These are phyloP conservation scores for Thelonectria rubi DNA, from an alignment of 2,329 filamentous ascomycete species.

Conservation along the genomic window DNA sequence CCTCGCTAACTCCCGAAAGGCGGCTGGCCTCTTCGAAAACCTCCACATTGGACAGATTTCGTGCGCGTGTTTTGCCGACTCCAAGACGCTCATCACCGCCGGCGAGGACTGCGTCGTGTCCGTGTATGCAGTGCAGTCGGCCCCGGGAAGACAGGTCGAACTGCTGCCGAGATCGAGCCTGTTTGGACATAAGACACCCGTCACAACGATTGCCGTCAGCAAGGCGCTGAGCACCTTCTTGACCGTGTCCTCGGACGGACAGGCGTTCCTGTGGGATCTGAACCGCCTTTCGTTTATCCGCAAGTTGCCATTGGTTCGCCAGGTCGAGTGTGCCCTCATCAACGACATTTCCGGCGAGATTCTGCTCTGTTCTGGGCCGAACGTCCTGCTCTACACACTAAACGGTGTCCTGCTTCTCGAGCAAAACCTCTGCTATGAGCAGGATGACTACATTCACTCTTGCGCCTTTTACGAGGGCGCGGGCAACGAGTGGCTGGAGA, in stretches of 20 bases:
- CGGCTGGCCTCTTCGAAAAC: conserved; percentile 91
- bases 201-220: conserved; percentile 84
- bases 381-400: conserved; percentile 82
- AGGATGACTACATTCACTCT: conserved; percentile 80
- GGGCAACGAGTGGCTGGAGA: conserved; percentile 90
- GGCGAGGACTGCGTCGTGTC: conserved; percentile 93
- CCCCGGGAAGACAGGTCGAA: conserved; percentile 75
- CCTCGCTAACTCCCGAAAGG: conserved; percentile 49
- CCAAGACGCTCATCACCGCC: conserved; percentile 88
- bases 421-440: conserved; percentile 76
- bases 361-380: conserved; percentile 79
- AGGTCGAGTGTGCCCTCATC: conserved; percentile 79
- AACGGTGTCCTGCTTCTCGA: conserved; percentile 87
- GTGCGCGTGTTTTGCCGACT: conserved; percentile 84
- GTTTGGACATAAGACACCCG: conserved; percentile 88
- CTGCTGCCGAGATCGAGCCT: conserved; percentile 80
- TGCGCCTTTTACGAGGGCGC: conserved; percentile 94
- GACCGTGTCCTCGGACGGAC: conserved; percentile 82
- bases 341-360: conserved; percentile 94
- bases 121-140: conserved; percentile 76
- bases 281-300: conserved; percentile 89
- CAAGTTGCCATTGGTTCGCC: conserved; percentile 68
- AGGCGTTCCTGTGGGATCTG: conserved; percentile 91
- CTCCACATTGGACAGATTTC: conserved; percentile 91
- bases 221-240: conserved; percentile 89